These are phyloP conservation scores for Populus euphratica DNA, from an alignment of 345 rosid genomes.

Conservation along the genomic window DNA sequence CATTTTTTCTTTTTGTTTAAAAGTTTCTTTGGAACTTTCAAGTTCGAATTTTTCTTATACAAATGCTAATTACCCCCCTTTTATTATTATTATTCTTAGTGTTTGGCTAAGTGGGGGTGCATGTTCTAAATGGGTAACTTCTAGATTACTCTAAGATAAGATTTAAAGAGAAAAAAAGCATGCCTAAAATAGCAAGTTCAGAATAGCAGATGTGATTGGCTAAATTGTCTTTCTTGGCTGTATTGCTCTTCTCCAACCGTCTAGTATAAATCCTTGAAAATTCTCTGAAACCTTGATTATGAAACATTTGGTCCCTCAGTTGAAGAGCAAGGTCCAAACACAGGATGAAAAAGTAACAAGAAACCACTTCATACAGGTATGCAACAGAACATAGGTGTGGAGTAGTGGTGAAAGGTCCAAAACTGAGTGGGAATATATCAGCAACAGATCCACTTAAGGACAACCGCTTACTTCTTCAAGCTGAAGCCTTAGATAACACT, in stretches of 20 bases:
- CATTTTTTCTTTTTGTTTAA: not conserved
- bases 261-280: not conserved
- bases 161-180: not conserved
- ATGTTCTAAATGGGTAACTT: not conserved
- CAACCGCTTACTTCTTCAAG: slow-evolving; percentile 73
- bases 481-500: slow-evolving; percentile 70
- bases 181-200: not conserved
- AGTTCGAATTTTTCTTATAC: not conserved
- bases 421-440: slow-evolving; percentile 85
- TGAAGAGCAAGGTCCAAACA: not conserved
- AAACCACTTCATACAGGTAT: slow-evolving; percentile 47
- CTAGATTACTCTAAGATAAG: not conserved
- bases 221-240: not conserved
- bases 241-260: not conserved
- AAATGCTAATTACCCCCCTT: not conserved
- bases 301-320: not conserved
- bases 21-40: slow-evolving; percentile 1
- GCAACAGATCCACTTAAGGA: slow-evolving; percentile 96
- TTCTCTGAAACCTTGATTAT: not conserved
- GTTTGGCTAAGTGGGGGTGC: not conserved
- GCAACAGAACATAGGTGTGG: slow-evolving; percentile 98
- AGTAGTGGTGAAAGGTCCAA: slow-evolving; percentile 93
- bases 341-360: not conserved
- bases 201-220: not conserved
- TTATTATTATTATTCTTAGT: not conserved